Percentiles rank a stretch among this genome's conserved stretches.
phyloP scores from a whole-genome alignment of 1,139 yeast species.

The Cylindricascospora bacillispora region DNA sequence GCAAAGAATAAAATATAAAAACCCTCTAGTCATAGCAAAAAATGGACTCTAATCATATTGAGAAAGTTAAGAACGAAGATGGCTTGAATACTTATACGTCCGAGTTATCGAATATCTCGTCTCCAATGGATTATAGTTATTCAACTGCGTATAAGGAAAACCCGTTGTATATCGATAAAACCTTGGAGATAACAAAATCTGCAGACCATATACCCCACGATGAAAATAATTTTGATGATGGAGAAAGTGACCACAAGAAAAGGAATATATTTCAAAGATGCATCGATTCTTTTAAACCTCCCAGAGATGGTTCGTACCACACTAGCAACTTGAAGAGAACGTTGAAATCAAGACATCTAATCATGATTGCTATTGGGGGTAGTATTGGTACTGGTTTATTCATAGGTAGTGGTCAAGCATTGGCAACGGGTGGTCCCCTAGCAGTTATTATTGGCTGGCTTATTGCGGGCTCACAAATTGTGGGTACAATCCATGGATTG shows the following conservation, averaged over 20 bases:
- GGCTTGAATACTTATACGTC: too few species aligned
- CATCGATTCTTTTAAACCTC: conserved; percentile 14
- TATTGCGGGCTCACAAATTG: conserved; percentile 39
- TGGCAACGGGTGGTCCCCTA: conserved; percentile 55
- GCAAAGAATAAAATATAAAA: too few species aligned
- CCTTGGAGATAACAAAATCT: too few species aligned
- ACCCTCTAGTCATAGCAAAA: too few species aligned
- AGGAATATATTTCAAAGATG: conserved; percentile 8
- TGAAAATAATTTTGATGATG: too few species aligned
- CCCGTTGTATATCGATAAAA: too few species aligned
- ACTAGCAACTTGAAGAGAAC: conserved; percentile 11
- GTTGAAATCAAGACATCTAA: conserved; percentile 12
- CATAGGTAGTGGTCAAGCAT: conserved; percentile 54
- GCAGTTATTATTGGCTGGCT: conserved; percentile 45
- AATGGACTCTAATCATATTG: too few species aligned
- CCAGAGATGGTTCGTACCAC: conserved; percentile 13
- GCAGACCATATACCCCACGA: too few species aligned
- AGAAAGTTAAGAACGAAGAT: too few species aligned
- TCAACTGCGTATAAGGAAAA: too few species aligned
- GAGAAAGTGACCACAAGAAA: not conserved
- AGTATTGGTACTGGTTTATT: conserved; percentile 69
- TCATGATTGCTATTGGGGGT: conserved; percentile 58
- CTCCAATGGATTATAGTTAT: too few species aligned
- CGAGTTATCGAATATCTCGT: too few species aligned
- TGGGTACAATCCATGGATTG: conserved; percentile 53